Conservation (phyloP, 1,284 basidiomycete species). For the Pholiota adiposa region DNA sequence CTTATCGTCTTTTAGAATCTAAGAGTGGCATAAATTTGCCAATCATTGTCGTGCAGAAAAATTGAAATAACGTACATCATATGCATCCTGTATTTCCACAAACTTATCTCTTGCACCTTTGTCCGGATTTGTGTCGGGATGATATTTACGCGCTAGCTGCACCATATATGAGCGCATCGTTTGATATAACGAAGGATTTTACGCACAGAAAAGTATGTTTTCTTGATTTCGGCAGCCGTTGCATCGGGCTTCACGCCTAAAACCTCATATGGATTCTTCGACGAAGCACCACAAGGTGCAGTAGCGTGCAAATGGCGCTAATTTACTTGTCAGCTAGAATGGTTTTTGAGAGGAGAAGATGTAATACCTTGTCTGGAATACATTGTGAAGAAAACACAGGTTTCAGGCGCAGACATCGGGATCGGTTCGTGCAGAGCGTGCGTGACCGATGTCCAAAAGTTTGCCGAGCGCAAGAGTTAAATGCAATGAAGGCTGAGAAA, state of each 20-base stretch:
- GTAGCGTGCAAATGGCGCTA: conserved; percentile 83
- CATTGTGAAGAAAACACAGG: conserved; percentile 24
- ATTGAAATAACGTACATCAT: conserved; percentile 72
- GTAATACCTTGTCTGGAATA: conserved; percentile 36
- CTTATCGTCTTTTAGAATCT: conserved; percentile 93
- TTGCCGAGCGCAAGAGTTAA: conserved; percentile 55
- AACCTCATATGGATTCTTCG: conserved; percentile 92
- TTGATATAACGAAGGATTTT: conserved; percentile 15
- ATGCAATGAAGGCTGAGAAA: conserved; percentile 60
- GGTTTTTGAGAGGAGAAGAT: background rate
- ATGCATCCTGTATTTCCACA: conserved; percentile 96
- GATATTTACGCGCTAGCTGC: conserved; percentile 96
- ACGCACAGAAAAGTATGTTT: conserved; percentile 90
- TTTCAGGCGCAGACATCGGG: conserved; percentile 37
- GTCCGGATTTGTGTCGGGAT: conserved; percentile 97
- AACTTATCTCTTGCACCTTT: conserved; percentile 92
- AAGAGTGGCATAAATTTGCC: conserved; percentile 20
- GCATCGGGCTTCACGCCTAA: conserved; percentile 91
- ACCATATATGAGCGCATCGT: conserved; percentile 16
- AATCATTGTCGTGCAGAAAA: conserved; percentile 5
- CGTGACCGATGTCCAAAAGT: conserved; percentile 37
- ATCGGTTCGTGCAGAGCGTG: conserved; percentile 44
- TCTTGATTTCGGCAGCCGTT: conserved; percentile 90
- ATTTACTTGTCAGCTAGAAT: conserved; percentile 11
- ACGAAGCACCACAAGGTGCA: conserved; percentile 49